Conservation (phyloP, 2,329 filamentous ascomycete genomes). For the Verticillium tricorpus region DNA sequence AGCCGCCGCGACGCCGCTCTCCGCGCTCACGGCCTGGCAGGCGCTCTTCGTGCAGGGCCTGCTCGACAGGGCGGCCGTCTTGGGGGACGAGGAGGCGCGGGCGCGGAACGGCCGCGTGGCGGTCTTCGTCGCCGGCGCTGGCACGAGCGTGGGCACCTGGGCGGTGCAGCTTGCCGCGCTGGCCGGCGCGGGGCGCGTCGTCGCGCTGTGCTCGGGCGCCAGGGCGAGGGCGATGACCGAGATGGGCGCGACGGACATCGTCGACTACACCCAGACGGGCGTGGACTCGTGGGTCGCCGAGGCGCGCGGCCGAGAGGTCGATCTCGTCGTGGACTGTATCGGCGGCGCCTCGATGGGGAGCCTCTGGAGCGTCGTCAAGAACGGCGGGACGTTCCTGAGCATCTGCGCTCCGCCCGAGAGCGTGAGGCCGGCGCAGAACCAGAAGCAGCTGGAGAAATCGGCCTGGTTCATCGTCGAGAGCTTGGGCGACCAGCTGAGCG, state of each 20-base stretch:
- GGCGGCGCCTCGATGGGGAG: constrained; percentile 26
- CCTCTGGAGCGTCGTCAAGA: constrained; percentile 29
- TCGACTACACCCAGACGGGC: constrained; percentile 58
- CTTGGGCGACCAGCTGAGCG: constrained; percentile 26
- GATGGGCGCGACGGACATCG: constrained; percentile 58
- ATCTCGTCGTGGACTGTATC: constrained; percentile 31
- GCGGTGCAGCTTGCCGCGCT: constrained; percentile 31
- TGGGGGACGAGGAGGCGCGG: constrained; percentile 19
- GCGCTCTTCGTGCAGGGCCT: constrained; percentile 27
- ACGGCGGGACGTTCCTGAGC: constrained; percentile 27
- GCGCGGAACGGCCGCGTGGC: constrained; percentile 21
- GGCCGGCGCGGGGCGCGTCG: constrained; percentile 27
- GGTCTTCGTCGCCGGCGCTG: constrained; percentile 34
- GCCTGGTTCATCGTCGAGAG: constrained; percentile 33
- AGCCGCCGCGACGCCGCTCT: constrained; percentile 32
- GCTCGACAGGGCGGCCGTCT: constrained; percentile 21
- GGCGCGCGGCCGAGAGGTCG: constrained; percentile 19
- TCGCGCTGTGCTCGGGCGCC: constrained; percentile 24
- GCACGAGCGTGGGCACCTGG: constrained; percentile 34
- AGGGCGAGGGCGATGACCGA: constrained; percentile 23
- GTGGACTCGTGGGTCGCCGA: constrained; percentile 42
- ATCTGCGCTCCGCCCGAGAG: constrained; percentile 23
- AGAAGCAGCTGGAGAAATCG: constrained; percentile 22
- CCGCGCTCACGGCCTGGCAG: constrained; percentile 36
- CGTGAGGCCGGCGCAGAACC: constrained; percentile 21